Evolutionary conservation across 2,329 filamentous ascomycete species (phyloP).

Genomic region (Epichloe gansuensis): DNA sequence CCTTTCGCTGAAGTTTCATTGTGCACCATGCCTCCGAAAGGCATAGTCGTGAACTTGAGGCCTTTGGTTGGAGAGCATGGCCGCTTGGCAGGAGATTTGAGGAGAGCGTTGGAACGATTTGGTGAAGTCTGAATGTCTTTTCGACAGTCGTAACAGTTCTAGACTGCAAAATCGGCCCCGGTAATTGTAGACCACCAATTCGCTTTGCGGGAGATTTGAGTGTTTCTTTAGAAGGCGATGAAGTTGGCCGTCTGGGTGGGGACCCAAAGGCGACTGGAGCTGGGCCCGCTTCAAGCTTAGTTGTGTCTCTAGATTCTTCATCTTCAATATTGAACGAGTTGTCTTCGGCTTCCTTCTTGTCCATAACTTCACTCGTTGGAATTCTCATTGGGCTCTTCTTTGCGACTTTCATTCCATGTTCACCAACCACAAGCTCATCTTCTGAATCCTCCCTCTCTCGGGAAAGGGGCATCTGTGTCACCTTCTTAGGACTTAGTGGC

Average conservation of each 20-base stretch:
- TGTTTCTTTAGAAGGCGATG: conserved; percentile 41
- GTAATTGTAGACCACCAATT: conserved; percentile 19
- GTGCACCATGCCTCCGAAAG: conserved; percentile 16
- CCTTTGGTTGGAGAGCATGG: conserved; percentile 32
- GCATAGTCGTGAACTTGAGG: conserved; percentile 14
- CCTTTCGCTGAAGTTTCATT: conserved; percentile 31
- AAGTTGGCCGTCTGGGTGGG: conserved; percentile 41
- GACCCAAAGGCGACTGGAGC: conserved; percentile 28
- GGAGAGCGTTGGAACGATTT: conserved; percentile 25
- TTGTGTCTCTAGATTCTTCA: conserved; percentile 4
- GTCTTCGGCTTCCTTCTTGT: background rate
- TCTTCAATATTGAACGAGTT: conserved; percentile 7
- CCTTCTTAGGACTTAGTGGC: conserved; percentile 53
- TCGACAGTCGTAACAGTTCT: conserved; percentile 4
- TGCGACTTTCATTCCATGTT: conserved; percentile 14
- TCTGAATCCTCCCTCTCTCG: conserved; percentile 38
- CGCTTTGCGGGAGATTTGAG: conserved; percentile 44
- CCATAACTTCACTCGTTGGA: conserved; percentile 10
- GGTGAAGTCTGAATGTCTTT: conserved; percentile 16
- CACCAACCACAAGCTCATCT: conserved; percentile 45
- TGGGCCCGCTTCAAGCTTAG: conserved; percentile 1
- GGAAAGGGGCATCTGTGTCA: conserved; percentile 41
- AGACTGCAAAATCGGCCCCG: conserved; percentile 21
- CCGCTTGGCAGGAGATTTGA: conserved; percentile 41
- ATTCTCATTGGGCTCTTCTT: background rate